phyloP scores from a whole-genome alignment of 2,329 filamentous ascomycete species.

The Fusarium solani-melongenae region DNA sequence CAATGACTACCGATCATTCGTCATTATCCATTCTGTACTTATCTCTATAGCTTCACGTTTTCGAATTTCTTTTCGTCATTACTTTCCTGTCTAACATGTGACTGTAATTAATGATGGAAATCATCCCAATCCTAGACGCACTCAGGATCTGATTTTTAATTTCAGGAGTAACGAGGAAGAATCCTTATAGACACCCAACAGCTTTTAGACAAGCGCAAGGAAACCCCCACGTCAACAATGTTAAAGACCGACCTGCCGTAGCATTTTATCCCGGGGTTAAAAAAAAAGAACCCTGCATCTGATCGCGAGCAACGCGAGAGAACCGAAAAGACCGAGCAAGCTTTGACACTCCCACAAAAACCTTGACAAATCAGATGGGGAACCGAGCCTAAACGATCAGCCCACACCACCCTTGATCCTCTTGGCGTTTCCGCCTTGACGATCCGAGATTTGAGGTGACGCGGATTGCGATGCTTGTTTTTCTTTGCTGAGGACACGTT shows the following conservation, averaged over 20 bases:
- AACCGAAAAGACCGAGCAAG: background rate
- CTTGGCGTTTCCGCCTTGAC: background rate
- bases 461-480: constrained; percentile 2
- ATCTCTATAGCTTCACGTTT: background rate
- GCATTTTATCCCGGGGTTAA: background rate
- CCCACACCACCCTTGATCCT: background rate
- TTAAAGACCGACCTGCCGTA: background rate
- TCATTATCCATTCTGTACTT: background rate
- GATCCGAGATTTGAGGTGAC: background rate
- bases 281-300: background rate
- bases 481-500: background rate
- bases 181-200: background rate
- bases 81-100: background rate
- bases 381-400: background rate
- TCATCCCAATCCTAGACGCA: background rate
- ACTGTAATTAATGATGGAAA: background rate
- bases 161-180: background rate
- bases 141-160: background rate
- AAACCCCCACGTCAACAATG: background rate
- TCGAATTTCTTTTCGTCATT: background rate
- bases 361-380: background rate
- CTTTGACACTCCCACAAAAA: background rate
- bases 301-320: background rate
- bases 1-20: background rate
- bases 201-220: background rate